Conservation (phyloP, 1,139 yeast species). For the Lodderomyces parapsilosis region DNA sequence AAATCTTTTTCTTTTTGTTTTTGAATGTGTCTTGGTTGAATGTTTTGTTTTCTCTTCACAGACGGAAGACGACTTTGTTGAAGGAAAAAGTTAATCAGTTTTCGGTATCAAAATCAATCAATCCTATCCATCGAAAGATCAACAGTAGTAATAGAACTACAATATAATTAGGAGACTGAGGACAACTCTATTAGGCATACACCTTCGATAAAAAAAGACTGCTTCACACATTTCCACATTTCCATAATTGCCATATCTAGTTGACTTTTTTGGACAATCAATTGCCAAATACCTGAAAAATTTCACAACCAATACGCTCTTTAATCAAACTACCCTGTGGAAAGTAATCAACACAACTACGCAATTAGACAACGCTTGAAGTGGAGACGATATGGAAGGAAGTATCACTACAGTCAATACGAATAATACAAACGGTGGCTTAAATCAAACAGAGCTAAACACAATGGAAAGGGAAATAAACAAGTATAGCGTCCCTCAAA, state of each 20-base stretch:
- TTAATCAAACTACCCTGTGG: no score
- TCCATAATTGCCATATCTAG: not conserved
- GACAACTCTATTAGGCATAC: not conserved
- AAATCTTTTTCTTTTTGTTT: no score
- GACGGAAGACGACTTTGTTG: not conserved
- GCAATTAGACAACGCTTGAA: no score
- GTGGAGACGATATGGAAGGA: conserved; percentile 13
- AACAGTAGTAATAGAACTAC: not conserved
- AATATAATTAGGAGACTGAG: not conserved
- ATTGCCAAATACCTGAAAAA: not conserved
- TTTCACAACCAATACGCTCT: not conserved
- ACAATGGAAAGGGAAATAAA: not conserved
- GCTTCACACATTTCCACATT: not conserved
- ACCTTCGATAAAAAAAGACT: not conserved
- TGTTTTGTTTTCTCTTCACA: not conserved
- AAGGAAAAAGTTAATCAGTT: not conserved
- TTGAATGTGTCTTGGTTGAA: not conserved
- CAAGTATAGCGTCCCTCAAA: conserved; percentile 22
- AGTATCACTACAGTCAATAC: conserved; percentile 11
- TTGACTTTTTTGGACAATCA: not conserved
- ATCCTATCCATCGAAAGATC: not conserved
- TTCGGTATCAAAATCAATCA: not conserved
- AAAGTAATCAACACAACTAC: no score
- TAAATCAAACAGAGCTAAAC: not conserved
- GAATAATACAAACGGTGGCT: not conserved